Base-by-base conservation (phyloP, 2,329 filamentous ascomycete species). In the Endocalyx cinctus region DNA sequence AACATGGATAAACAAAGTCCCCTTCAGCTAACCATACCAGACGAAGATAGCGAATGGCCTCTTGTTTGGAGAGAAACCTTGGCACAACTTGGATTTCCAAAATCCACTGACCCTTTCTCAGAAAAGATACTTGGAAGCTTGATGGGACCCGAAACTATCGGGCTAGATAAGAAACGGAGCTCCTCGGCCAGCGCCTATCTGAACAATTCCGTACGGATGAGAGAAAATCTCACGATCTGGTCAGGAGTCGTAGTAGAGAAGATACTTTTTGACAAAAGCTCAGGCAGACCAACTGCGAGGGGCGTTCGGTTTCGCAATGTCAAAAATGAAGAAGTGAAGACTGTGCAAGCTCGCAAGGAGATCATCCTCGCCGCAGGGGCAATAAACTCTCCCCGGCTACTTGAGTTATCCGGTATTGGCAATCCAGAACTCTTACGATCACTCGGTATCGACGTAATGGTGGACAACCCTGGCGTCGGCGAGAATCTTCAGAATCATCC, bases 401-500 rank as follows among this genome's bases (percentile, higher is more conserved):
- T 71, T 5, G 60, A 70, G 42, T 50, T 66, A 5, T 67, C 63
- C 3, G 62, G 64, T 2, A 54, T 69, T 27, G 66, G 66, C 15
- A 40, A 54, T 6, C 47, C 43, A 17, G 39, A 38, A 3, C 48
- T 64, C 5, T 49, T 70, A 1, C 42, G 51, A 10, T 45, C 50
- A 32, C 47, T 52, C 5, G 51, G 47, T 4, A 52, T 62, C 12
- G 37, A 51, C 3, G 40, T 58, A 3, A 33, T 63, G 4, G 46
- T 59, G 5, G 49, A 64, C 23, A 51, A 52, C 12, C 55, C 58
- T 2, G 48, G 54, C 20, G 63, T 67, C 5, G 64, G 64, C 2
- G 60, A 63, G 43, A 59, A 60, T 26, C 41, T 64, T 5, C 54
- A 66, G n/a, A 55, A 63, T 34, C 58, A 63, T 35, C 23, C 34